A percentile compares a stretch with the other conserved stretches of the same genome.
Conservation (phyloP, 2,329 filamentous ascomycete genomes). For the Verticillium dahliae region DNA sequence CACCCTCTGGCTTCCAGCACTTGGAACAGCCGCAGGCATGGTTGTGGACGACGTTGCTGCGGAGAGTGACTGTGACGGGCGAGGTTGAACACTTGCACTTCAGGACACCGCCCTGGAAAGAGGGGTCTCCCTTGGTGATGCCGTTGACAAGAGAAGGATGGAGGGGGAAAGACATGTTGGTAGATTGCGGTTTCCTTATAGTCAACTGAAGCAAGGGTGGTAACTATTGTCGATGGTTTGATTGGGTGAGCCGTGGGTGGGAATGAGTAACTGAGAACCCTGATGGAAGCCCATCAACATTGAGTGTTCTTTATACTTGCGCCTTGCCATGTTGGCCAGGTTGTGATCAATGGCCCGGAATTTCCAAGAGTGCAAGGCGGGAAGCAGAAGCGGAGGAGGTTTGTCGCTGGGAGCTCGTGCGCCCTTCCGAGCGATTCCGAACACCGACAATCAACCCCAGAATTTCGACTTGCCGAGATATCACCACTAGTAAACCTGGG, state of each 20-base stretch:
- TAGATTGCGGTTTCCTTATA: not conserved
- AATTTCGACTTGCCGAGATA: not conserved
- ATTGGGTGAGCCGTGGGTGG: not conserved
- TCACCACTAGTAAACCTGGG: not conserved
- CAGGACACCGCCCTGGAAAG: slow-evolving; percentile 54
- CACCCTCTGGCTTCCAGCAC: slow-evolving; percentile 62
- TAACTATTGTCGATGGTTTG: not conserved
- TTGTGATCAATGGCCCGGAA: not conserved
- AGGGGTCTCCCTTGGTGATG: slow-evolving; percentile 45
- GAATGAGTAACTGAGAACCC: not conserved
- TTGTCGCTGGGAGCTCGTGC: not conserved
- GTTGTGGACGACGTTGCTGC: slow-evolving; percentile 57
- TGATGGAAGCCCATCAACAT: not conserved
- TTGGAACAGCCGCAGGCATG: slow-evolving; percentile 67
- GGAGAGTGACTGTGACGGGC: slow-evolving; percentile 52
- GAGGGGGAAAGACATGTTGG: slow-evolving; percentile 34
- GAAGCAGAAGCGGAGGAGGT: not conserved
- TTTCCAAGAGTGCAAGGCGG: not conserved
- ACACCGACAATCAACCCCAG: not conserved
- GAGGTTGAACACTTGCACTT: slow-evolving; percentile 51
- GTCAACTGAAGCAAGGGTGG: not conserved
- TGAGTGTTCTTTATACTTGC: not conserved
- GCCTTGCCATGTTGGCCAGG: not conserved
- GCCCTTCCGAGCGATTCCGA: not conserved
- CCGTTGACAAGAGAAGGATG: slow-evolving; percentile 60